A percentile compares a stretch with the other conserved stretches of the same genome.
Evolutionary conservation across 768 basidiomycete species (phyloP).

Genomic region (Coprinopsis sp.): DNA sequence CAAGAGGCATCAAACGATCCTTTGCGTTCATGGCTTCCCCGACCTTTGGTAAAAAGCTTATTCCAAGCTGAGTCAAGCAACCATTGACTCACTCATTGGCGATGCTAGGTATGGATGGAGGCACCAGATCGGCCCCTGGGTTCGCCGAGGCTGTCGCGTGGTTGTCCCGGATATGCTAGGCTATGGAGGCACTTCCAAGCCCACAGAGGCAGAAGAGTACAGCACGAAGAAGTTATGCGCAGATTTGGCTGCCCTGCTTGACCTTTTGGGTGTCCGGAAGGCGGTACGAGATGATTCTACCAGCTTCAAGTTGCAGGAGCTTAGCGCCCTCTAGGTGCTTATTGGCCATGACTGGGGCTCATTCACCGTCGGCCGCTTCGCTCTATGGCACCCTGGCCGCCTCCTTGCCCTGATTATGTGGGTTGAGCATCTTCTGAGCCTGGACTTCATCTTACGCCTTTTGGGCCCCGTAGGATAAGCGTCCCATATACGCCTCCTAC

Average conservation of each 20-base stretch:
- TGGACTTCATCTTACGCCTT: background rate
- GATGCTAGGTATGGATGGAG: conserved; percentile 66
- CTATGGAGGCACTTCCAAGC: conserved; percentile 65
- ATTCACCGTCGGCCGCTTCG: conserved; percentile 57
- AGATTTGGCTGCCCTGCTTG: conserved; percentile 65
- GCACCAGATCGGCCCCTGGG: conserved; percentile 70
- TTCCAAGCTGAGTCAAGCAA: background rate
- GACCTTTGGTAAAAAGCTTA: conserved; percentile 42
- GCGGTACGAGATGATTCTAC: conserved; percentile 40
- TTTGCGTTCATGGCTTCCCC: conserved; percentile 82
- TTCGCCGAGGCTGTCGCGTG: conserved; percentile 54
- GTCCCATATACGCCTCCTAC: conserved; percentile 63
- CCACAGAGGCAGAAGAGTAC: conserved; percentile 49
- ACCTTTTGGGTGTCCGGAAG: conserved; percentile 44
- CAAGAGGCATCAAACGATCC: conserved; percentile 42
- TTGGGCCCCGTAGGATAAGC: conserved; percentile 44
- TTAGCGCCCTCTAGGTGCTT: conserved; percentile 38
- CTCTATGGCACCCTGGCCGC: conserved; percentile 67
- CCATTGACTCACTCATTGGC: background rate
- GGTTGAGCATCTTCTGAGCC: conserved; percentile 17
- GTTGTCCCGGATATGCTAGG: conserved; percentile 60
- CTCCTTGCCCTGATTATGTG: conserved; percentile 57
- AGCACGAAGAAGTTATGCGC: conserved; percentile 53
- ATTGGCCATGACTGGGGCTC: conserved; percentile 85
- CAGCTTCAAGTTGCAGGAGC: background rate